Percentiles rank a stretch among this genome's conserved stretches.
Evolutionary conservation across 345 rosid species (phyloP).

Genomic region (Salix brachista): DNA sequence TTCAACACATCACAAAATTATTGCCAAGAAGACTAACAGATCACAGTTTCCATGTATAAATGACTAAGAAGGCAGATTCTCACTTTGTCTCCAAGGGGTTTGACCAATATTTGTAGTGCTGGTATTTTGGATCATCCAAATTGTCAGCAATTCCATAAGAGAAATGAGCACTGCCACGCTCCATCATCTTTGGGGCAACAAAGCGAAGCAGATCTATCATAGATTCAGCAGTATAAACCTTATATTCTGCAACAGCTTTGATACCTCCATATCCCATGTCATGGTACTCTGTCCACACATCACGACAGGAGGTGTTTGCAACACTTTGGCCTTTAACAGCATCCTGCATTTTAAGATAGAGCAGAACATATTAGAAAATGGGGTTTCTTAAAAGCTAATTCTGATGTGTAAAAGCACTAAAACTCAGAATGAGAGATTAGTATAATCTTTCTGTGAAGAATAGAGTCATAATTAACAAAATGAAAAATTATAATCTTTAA

Average conservation of each 20-base stretch:
- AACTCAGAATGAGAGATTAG: not conserved
- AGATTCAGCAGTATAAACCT: slow-evolving; percentile 68
- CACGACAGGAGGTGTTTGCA: slow-evolving; percentile 68
- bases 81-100: slow-evolving; percentile 91
- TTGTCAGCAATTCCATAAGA: slow-evolving; percentile 91
- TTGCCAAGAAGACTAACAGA: not conserved
- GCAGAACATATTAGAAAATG: not conserved
- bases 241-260: slow-evolving; percentile 74
- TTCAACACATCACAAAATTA: not conserved
- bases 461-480: not conserved
- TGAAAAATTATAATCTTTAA: not conserved
- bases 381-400: not conserved
- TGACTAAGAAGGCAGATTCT: slow-evolving; percentile 22
- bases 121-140: slow-evolving; percentile 80
- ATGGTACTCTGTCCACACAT: slow-evolving; percentile 93
- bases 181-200: slow-evolving; percentile 96
- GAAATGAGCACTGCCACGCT: slow-evolving; percentile 78
- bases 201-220: slow-evolving; percentile 63
- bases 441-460: not conserved
- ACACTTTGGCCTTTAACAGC: slow-evolving; percentile 66
- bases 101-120: slow-evolving; percentile 85
- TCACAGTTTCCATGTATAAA: not conserved
- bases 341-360: slow-evolving; percentile 45
- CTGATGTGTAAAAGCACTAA: not conserved
- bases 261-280: slow-evolving; percentile 87